A percentile compares a stretch with the other conserved stretches of the same genome.
phyloP scores from a whole-genome alignment of 352 stramenopile genomes.

The Pythium volutum region DNA sequence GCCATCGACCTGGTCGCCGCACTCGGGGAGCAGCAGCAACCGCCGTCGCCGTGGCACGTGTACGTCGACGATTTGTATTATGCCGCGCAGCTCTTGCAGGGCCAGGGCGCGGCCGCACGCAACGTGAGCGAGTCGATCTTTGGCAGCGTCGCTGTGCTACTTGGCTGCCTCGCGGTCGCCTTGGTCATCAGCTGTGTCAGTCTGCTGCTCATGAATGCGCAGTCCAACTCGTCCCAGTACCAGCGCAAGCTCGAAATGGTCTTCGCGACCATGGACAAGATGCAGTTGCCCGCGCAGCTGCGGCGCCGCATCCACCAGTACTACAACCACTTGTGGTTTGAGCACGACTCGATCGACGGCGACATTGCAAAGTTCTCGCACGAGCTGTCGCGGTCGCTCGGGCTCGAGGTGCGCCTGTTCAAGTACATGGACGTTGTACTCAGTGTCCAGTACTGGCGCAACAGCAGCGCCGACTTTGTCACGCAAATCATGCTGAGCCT shows the following conservation, averaged over 20 bases:
- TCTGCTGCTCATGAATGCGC: slow-evolving; percentile 20
- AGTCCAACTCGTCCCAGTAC: slow-evolving; percentile 27
- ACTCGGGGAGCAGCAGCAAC: neutral
- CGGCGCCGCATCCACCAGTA: slow-evolving; percentile 38
- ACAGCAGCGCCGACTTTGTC: slow-evolving; percentile 34
- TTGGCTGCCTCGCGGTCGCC: slow-evolving; percentile 23
- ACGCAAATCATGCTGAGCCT: slow-evolving; percentile 33
- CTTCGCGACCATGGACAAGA: slow-evolving; percentile 36
- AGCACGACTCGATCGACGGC: slow-evolving; percentile 40
- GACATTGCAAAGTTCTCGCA: slow-evolving; percentile 30
- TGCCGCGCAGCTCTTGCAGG: slow-evolving; percentile 20
- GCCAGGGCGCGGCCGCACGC: neutral
- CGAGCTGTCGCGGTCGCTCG: slow-evolving; percentile 32
- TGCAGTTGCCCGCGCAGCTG: slow-evolving; percentile 29
- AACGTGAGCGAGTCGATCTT: slow-evolving; percentile 16
- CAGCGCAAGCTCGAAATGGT: slow-evolving; percentile 38
- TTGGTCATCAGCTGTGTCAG: slow-evolving; percentile 19
- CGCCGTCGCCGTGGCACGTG: slow-evolving; percentile 10
- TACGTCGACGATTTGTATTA: slow-evolving; percentile 23
- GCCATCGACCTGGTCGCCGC: neutral
- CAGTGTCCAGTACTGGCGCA: slow-evolving; percentile 30
- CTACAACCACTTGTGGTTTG: slow-evolving; percentile 42
- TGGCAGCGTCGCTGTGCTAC: slow-evolving; percentile 12
- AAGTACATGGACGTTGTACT: slow-evolving; percentile 34
- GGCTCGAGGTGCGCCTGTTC: slow-evolving; percentile 37